phyloP scores from a whole-genome alignment of 2,329 filamentous ascomycete species.

The Chrysoporthe puriensis region DNA sequence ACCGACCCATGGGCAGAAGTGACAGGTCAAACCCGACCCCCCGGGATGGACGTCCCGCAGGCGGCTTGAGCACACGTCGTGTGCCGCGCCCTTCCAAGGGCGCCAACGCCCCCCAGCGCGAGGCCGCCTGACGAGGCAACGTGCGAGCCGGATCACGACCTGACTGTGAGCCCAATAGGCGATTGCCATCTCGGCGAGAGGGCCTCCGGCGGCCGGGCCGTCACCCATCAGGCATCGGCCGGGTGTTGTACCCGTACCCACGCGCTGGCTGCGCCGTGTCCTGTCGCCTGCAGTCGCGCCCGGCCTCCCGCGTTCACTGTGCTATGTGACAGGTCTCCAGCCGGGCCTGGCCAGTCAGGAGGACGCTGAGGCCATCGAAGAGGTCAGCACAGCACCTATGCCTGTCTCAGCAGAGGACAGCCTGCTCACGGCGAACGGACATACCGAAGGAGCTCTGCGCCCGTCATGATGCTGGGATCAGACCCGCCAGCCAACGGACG shows the following conservation, averaged over 20 bases:
- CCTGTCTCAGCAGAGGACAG: background rate
- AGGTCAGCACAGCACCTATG: background rate
- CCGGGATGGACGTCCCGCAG: background rate
- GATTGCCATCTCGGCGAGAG: background rate
- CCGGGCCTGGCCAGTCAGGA: background rate
- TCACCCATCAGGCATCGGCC: background rate
- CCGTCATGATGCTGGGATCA: background rate
- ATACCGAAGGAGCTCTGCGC: background rate
- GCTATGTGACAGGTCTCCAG: background rate
- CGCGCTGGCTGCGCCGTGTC: background rate
- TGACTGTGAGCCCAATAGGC: background rate
- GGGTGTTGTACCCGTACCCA: slow-evolving; percentile 11
- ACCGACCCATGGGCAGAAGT: slow-evolving; percentile 2
- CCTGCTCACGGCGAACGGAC: background rate
- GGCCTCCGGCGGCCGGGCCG: background rate
- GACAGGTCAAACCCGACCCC: background rate
- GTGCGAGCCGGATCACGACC: background rate
- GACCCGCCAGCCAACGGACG: background rate
- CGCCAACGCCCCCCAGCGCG: background rate
- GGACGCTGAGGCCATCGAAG: background rate
- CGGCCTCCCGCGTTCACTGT: background rate
- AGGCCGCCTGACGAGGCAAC: background rate
- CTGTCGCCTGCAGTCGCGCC: background rate
- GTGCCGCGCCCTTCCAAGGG: background rate
- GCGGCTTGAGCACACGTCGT: background rate